Evolutionary conservation across 1,284 basidiomycete genomes (phyloP), one percentile per base, ranked within the genome.

Genomic region (Malassezia equina): DNA sequence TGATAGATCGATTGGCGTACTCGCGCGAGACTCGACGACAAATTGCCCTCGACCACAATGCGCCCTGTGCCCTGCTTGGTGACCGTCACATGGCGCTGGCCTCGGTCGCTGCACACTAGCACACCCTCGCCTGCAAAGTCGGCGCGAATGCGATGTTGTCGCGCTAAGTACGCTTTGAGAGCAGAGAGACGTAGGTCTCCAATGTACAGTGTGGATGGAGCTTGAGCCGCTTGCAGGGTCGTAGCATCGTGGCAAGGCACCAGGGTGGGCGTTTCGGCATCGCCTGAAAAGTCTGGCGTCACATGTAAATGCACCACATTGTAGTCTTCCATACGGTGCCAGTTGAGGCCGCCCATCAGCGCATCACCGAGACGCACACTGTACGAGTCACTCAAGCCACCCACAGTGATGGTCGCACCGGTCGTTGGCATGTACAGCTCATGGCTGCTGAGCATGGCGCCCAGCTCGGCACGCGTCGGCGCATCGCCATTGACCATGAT

Each of bases 261-360:
- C 12, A 81, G 75, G 1, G 77, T 76, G 0, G 80, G 80, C 7
- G 81, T 75, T 7, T 78, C 77, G n/a, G 89, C 88, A 59, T 84
- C 90, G 9, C 86, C 83, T 46, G 87, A 84, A 42, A 84, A 82
- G 4, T 85, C 80, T 27, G 96, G 83, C 24, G 86, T 82, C 24
- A 90, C 93, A 28, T 84, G 84, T 34, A 96, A 83, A 74, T 86
- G 90, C 17, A 86, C 88, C 36, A 98, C 86, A 75, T 96, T 90
- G 73, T 91, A 96, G 68, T 94, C 93, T 69, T 98, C 94, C 70
- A 95, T 94, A 86, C 93, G 61, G 11, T 90, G 91, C 83, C 95
- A 86, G 73, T 84, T 85, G 58, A 96, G 76, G 1, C 83, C 82
- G 3, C 80, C 80, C 61, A 94, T 77, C 58, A 95, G 78, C 63